phyloP scores from a whole-genome alignment of 257 asterid species.

The Plantago major region DNA sequence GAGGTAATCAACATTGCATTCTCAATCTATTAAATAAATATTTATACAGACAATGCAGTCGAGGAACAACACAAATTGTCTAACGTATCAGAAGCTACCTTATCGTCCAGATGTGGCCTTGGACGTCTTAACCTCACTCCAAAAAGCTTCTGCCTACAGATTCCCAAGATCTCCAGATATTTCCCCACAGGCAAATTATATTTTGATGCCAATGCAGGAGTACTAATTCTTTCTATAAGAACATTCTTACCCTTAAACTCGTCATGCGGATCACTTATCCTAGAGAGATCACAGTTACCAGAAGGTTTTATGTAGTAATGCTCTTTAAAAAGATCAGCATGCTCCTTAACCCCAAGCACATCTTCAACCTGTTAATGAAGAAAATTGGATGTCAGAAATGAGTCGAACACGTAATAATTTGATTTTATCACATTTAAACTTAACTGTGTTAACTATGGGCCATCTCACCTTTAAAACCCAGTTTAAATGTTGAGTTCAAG shows the following conservation, averaged over 20 bases:
- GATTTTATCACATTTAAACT: no score
- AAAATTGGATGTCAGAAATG: not conserved
- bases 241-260: slow-evolving; percentile 89
- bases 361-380: slow-evolving; percentile 45
- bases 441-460: no score
- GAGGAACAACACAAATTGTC: not conserved
- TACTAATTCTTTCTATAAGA: slow-evolving; percentile 60
- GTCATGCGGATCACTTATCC: slow-evolving; percentile 81
- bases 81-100: slow-evolving; percentile 38
- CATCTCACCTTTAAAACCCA: no score
- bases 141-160: slow-evolving; percentile 57
- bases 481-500: no score
- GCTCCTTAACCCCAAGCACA: slow-evolving; percentile 51
- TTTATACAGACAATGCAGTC: not conserved
- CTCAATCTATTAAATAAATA: not conserved
- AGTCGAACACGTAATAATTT: no score
- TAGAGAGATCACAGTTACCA: slow-evolving; percentile 89
- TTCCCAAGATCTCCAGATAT: slow-evolving; percentile 60
- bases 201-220: slow-evolving; percentile 70
- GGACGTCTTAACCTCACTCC: slow-evolving; percentile 64
- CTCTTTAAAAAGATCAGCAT: slow-evolving; percentile 61
- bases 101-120: slow-evolving; percentile 84
- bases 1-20: slow-evolving; percentile 5
- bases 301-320: slow-evolving; percentile 77
- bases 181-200: slow-evolving; percentile 47